Base-by-base conservation (phyloP, 2,329 filamentous ascomycete species). In the Pseudogymnoascus sp. region DNA sequence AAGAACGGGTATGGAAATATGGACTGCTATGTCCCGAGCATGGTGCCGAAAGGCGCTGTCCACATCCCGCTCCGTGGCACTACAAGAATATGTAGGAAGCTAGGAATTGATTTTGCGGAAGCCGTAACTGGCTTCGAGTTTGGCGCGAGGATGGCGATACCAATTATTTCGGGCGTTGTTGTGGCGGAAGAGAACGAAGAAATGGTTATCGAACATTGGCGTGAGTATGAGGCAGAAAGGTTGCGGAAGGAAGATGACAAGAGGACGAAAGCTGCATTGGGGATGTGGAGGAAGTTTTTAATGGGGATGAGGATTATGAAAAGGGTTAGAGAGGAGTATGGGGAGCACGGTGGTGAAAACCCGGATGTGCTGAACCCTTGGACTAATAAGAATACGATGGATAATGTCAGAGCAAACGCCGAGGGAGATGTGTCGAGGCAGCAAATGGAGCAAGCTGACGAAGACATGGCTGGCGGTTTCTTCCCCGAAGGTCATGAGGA, bases 121-220 rank as follows among this genome's bases (percentile, higher is more conserved):
- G 95, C 95, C 1, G 95, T 96, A 2, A 93, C 93, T 0, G 95
- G 91, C 1, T 99, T 99, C 73, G 95, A 99, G 72, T 99, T 98
- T 73, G 93, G 93, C 0, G 89, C 95, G 69, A 89, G 95, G 65
- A 93, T 95, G 82, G 95, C 95, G 4, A 91, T 98, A 0, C 95
- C 95, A 0, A 86, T 97, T 0, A 89, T 98, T 28, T 89, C 90
- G 62, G 95, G 93, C 0, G 91, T 97, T 0, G 92, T 99, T 0
- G 84, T 97, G 1, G 91, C 93, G 0, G 84, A 86, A 66, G 93
- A 96, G 75, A 83, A 96, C 68, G 84, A 90, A 65, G 85, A 87
- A 14, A 73, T 83, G 35, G 82, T 97, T 0, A 85, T 90, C 72
- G 89, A 91, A 71, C 89, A 93, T 66, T 89, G 96, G 78, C 83